Evolutionary conservation across 148 eudicot species (phyloP), one percentile per base, ranked within the genome.

Genomic region (Polygonum aviculare): DNA sequence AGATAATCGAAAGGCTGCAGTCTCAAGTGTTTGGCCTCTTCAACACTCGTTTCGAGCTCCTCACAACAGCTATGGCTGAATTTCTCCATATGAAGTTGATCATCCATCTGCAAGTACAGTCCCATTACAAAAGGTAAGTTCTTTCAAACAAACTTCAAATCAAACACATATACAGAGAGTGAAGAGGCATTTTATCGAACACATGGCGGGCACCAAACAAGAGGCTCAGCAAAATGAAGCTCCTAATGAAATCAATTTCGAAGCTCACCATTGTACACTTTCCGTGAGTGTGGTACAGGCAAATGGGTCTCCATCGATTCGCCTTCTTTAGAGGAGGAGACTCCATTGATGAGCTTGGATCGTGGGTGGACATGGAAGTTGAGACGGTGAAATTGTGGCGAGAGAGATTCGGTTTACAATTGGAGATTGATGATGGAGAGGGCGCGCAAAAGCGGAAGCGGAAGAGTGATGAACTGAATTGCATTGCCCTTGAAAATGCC

Each of bases 221-320:
- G 69, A 60, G 69, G 38, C 14, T 22, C 63, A 2, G 22, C 65
- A 57, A 10, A 21, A 54, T 11, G n/a, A 18, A 54, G 0, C 18
- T 2, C 18, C 19, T 3, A 2, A 8, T 18, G 22, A 21, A 16
- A 12, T 18, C n/a, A 54, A 54, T 57, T 0, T 65, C 5, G 7
- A 35, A 65, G 19, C 40, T 36, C 52, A 92, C 97, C 96, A 44
- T 81, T 10, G 98, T 90, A 82, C 98, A 94, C 52, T 84, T 89
- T 8, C 88, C 96, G 79, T 94, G 97, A 12, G 97, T 85, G 80
- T 79, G 83, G 71, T 94, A 94, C 78, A 94, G 83, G 82, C 98
- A 94, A 83, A 86, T 79, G 22, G 98, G 98, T 79, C 86, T 94
- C 98, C 98, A 94, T n/a, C 86, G 81, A 57, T 59, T 83, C 45